Evolutionary conservation across 352 stramenopile species (phyloP), one percentile per base, ranked within the genome.

Genomic region (Phytophthora chlamydospora): DNA sequence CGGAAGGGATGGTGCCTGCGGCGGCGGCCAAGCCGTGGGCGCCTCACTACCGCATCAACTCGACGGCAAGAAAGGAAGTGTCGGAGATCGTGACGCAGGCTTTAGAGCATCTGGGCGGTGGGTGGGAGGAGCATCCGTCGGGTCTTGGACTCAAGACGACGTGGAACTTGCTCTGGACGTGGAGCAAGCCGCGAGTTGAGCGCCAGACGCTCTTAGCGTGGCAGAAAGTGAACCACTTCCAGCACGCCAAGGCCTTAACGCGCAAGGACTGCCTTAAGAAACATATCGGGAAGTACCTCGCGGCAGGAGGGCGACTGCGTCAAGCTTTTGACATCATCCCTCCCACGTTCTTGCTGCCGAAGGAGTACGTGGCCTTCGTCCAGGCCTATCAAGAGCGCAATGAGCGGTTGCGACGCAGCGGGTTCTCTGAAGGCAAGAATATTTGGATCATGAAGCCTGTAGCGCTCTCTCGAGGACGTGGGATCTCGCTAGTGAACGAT

Each of bases 361-460:
- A 98, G 39, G 93, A 98, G 58, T 98, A 97, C 58, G 84, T 95
- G 0, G 70, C 71, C 46, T 97, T 98, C 43, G 85, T 97, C 0
- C 70, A 93, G 39, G 84, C 87, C 3, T 98, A 95, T 48, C 84
- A 92, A 43, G 76, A 78, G 16, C 76, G 81, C 9, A 54, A 55
- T 24, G 64, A 66, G 14, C 32, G 21, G 21, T 58, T 87, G 16
- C 16, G 40, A 9, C 17, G 16, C 9, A 43, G 38, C 41, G 46
- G 48, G 2, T 46, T 48, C 4, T 54, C 48, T 0, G 17, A 60
- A 11, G 54, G 29, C n/a, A 83, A 87, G 36, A 97, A 97, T 44
- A 84, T 96, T 46, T 98, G 93, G 95, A 98, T 98, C 65, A 91
- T 98, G 73, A 98, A 98, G 52, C 95, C 95, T 7, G 82, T 97